A percentile compares a stretch with the other conserved stretches of the same genome.
These are phyloP conservation scores for Curvularia verruculosa DNA, from an alignment of 2,329 filamentous ascomycete species.

Conservation along the genomic window DNA sequence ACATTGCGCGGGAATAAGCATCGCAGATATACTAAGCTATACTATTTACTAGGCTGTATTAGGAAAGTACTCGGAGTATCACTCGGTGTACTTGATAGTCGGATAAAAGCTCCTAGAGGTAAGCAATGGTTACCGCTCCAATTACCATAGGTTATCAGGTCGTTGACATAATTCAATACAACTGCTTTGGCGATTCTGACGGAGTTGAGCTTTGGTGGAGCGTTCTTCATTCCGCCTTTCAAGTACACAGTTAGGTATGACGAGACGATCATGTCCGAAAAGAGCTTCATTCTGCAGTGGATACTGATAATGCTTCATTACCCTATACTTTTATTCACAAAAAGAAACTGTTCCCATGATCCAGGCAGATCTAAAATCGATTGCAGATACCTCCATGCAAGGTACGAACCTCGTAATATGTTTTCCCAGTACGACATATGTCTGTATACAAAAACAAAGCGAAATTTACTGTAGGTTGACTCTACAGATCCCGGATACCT, in stretches of 20 bases:
- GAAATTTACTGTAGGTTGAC: not conserved
- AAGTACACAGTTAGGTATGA: not conserved
- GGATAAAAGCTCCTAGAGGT: too few relatives aligned
- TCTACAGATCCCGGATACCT: not conserved
- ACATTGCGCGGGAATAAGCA: constrained; percentile 13
- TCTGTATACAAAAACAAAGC: not conserved
- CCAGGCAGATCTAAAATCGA: not conserved
- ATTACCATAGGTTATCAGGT: too few relatives aligned
- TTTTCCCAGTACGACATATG: not conserved
- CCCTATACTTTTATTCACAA: not conserved
- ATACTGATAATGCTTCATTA: not conserved
- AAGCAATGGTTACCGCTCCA: too few relatives aligned
- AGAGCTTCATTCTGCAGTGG: not conserved
- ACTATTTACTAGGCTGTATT: not conserved
- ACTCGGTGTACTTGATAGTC: too few relatives aligned
- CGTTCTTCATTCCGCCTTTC: too few relatives aligned
- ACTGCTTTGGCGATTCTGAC: too few relatives aligned
- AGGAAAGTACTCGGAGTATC: constrained; percentile 10
- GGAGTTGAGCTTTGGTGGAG: too few relatives aligned
- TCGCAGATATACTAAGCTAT: constrained; percentile 6
- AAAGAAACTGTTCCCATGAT: not conserved
- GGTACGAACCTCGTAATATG: too few relatives aligned
- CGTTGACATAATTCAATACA: too few relatives aligned
- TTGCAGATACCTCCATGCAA: too few relatives aligned
- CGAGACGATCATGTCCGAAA: not conserved